phyloP scores from a whole-genome alignment of 2,329 filamentous ascomycete species.

The Aspergillus sp. region DNA sequence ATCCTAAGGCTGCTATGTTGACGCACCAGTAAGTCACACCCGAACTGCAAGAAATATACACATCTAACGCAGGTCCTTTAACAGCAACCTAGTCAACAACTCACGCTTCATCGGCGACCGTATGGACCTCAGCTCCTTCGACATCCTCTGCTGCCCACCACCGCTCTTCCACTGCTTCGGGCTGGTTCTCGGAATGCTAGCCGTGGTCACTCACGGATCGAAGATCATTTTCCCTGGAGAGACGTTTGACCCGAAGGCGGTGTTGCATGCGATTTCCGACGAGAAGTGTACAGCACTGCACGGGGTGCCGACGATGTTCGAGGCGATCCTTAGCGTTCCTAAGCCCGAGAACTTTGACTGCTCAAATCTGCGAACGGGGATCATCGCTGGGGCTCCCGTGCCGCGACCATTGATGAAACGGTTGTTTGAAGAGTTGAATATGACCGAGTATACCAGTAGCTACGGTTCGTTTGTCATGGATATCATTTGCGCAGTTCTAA shows the following conservation, averaged over 20 bases:
- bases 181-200: conserved; percentile 67
- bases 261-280: conserved; percentile 59
- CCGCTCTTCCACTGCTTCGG: conserved; percentile 84
- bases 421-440: conserved; percentile 63
- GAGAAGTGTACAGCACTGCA: conserved; percentile 68
- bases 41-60: not conserved
- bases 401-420: conserved; percentile 68
- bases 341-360: conserved; percentile 43
- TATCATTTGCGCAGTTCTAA: not conserved
- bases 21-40: conserved; percentile 53
- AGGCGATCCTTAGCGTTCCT: conserved; percentile 51
- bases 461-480: conserved; percentile 36
- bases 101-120: conserved; percentile 66
- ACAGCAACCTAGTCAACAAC: conserved; percentile 51
- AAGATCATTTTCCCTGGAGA: conserved; percentile 71
- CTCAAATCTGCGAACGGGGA: conserved; percentile 62
- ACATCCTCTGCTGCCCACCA: conserved; percentile 72
- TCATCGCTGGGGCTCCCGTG: conserved; percentile 71
- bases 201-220: conserved; percentile 65
- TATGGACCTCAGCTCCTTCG: conserved; percentile 60
- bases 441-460: conserved; percentile 65
- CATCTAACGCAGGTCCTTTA: not conserved
- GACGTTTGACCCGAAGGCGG: conserved; percentile 62
- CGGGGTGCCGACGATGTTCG: conserved; percentile 80
- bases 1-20: conserved; percentile 68